Evolutionary conservation across 2,329 filamentous ascomycete genomes (phyloP), one percentile per base, ranked within the genome.

Genomic region (Hypoxylon sp.): DNA sequence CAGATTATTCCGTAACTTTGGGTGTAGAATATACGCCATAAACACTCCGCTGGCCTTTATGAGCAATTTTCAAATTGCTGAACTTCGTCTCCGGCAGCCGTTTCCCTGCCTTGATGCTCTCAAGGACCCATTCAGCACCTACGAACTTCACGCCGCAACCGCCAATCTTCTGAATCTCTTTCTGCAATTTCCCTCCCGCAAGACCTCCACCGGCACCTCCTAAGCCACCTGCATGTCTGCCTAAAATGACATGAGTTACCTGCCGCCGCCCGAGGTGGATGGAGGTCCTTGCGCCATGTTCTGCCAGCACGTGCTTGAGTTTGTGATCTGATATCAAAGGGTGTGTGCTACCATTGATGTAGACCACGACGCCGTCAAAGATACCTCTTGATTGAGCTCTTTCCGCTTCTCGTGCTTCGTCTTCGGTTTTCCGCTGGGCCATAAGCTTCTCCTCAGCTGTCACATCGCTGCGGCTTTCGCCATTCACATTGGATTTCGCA

Each of bases 161-260:
- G 21, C 90, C 85, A 3, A 89, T 82, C 60, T 86, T 86, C 25
- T 82, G 80, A 61, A 97, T 91, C 81, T 97, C 94, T 78, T 88
- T 92, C 73, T 97, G 91, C 53, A 97, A 81, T 82, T 98, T 98
- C 30, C 85, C 85, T 1, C 87, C 89, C 3, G 94, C 89, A 5
- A 98, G 83, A 0, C 92, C 93, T 46, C 93, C 93, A 0, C 93
- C 93, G 9, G 86, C 87, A 48, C 89, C 90, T 28, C 72, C 70
- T n/a, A 79, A 79, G 45, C 76, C 78, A 36, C 78, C 77, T 2
- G 83, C 84, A 17, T 88, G 87, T 57, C 82, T 85, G 6, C 92
- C 93, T 5, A 97, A 80, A 62, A 98, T 91, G 67, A 98, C 91
- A 79, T 98, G 94, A 34, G 94, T 97, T 71, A 97, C 93, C 55